phyloP scores from a whole-genome alignment of 1,284 basidiomycete genomes.

The Tilletia horrida region DNA sequence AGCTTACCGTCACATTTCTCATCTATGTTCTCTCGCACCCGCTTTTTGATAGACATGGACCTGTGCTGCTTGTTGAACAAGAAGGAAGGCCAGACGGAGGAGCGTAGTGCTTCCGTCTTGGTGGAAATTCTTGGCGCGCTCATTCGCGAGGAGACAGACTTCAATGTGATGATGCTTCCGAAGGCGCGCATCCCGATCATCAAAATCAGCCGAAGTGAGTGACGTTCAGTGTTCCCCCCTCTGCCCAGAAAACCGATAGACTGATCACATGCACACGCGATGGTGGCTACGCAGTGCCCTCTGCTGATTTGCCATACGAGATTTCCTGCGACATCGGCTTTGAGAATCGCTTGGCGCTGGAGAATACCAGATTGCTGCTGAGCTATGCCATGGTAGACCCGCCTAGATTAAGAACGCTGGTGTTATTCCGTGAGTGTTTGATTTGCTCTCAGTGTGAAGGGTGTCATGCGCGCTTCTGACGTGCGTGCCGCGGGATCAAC shows the following conservation, averaged over 20 bases:
- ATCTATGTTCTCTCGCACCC: conserved; percentile 20
- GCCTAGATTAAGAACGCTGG: conserved; percentile 84
- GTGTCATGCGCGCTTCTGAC: not conserved
- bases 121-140: conserved; percentile 90
- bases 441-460: not conserved
- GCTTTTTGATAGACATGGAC: conserved; percentile 77
- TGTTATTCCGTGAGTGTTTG: conserved; percentile 66
- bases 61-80: conserved; percentile 82
- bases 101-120: conserved; percentile 69
- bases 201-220: conserved; percentile 73
- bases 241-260: not conserved
- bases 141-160: conserved; percentile 92
- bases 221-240: too few species aligned
- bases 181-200: conserved; percentile 98
- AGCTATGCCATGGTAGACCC: conserved; percentile 98
- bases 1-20: too few species aligned
- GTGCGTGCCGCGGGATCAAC: not conserved
- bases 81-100: conserved; percentile 26
- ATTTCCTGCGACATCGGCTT: conserved; percentile 97
- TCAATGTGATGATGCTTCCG: conserved; percentile 91
- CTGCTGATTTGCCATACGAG: conserved; percentile 67
- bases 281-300: conserved; percentile 61
- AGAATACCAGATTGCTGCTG: conserved; percentile 91
- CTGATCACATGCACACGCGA: not conserved
- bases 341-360: conserved; percentile 90